Percentiles rank a stretch among this genome's conserved stretches.
Conservation (phyloP, 495 filamentous ascomycete genomes). For the Penicillium taxi region DNA sequence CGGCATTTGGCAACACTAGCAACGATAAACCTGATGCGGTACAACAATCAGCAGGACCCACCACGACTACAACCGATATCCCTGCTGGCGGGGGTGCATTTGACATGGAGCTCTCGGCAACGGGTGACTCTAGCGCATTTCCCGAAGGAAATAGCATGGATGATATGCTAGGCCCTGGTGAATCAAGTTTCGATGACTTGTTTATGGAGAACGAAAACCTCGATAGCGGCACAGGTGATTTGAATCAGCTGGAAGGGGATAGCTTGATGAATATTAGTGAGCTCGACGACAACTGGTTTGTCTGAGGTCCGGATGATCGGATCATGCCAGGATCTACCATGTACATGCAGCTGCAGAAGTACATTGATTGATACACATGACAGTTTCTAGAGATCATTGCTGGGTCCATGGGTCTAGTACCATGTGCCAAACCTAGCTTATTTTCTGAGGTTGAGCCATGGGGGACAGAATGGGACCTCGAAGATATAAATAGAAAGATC, state of each 20-base stretch:
- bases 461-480: no score
- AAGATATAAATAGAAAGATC: no score
- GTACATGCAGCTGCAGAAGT: slow-evolving; percentile 7
- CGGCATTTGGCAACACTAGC: slow-evolving; percentile 25
- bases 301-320: slow-evolving; percentile 9
- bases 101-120: slow-evolving; percentile 33
- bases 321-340: slow-evolving; percentile 12
- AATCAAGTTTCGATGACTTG: slow-evolving; percentile 44
- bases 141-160: slow-evolving; percentile 18
- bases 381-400: no score
- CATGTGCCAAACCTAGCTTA: no score
- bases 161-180: slow-evolving; percentile 38
- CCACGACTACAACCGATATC: slow-evolving; percentile 20
- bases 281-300: slow-evolving; percentile 41
- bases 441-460: no score
- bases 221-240: slow-evolving; percentile 25
- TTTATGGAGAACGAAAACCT: slow-evolving; percentile 41
- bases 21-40: slow-evolving; percentile 18
- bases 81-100: slow-evolving; percentile 37
- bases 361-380: no score
- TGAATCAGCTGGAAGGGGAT: slow-evolving; percentile 34
- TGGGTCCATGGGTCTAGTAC: no score
- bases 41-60: slow-evolving; percentile 21
- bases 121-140: slow-evolving; percentile 11
- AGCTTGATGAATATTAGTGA: slow-evolving; percentile 38